phyloP scores from a whole-genome alignment of 768 basidiomycete genomes.

The Russula dissimulans region DNA sequence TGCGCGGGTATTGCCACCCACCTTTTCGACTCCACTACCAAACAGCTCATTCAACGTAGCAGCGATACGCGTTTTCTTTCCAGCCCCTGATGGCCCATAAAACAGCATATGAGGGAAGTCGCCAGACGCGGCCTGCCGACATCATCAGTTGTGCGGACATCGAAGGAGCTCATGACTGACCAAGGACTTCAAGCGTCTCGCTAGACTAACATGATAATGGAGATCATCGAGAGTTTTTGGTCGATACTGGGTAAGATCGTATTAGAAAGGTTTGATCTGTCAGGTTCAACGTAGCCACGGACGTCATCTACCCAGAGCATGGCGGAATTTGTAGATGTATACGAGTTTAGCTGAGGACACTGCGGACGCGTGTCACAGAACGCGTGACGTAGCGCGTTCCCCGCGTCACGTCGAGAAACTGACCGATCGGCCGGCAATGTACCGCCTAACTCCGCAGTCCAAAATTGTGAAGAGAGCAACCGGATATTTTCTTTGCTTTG shows the following conservation, averaged over 20 bases:
- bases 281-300: neutral
- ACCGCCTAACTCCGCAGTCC: neutral
- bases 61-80: conserved; percentile 95
- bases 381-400: conserved; percentile 20
- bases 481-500: too few species aligned
- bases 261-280: neutral
- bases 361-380: conserved; percentile 4
- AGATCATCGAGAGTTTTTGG: conserved; percentile 78
- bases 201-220: conserved; percentile 79
- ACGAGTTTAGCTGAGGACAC: too few species aligned
- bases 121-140: conserved; percentile 63
- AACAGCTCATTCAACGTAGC: conserved; percentile 84
- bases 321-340: too few species aligned
- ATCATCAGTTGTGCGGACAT: neutral
- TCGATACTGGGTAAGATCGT: conserved; percentile 50
- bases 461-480: neutral
- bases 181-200: conserved; percentile 69
- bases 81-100: conserved; percentile 94
- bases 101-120: conserved; percentile 98
- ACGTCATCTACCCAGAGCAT: conserved; percentile 49
- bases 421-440: conserved; percentile 14
- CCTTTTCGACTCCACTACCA: conserved; percentile 90
- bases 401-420: conserved; percentile 13
- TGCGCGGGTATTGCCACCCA: conserved; percentile 24
- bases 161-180: conserved; percentile 31